Conservation (phyloP, 148 eudicot genomes). For the Chenopodium quinoa region DNA sequence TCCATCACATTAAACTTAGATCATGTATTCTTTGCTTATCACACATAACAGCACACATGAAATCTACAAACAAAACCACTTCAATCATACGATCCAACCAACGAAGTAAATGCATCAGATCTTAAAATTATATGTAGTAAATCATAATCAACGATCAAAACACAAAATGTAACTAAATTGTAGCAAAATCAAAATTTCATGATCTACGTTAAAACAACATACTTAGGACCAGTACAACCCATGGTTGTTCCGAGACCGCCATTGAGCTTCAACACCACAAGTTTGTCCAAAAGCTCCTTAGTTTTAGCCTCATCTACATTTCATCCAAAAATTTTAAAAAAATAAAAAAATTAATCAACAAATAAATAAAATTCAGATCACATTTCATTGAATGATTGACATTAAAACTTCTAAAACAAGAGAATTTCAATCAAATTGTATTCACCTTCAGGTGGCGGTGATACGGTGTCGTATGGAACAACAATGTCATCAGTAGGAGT, state of each 20-base stretch:
- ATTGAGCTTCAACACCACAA: conserved; percentile 96
- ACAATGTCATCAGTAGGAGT: conserved; percentile 92
- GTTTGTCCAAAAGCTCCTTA: conserved; percentile 81
- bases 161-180: neutral
- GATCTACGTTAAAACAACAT: conserved; percentile 30
- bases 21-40: neutral
- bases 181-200: neutral
- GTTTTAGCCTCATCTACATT: conserved; percentile 54
- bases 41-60: neutral
- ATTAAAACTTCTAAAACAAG: neutral
- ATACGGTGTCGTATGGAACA: conserved; percentile 72
- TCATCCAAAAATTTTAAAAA: neutral
- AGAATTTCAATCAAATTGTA: neutral
- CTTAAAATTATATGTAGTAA: neutral
- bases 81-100: neutral
- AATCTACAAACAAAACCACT: neutral
- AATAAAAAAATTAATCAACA: neutral
- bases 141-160: neutral
- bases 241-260: conserved; percentile 99
- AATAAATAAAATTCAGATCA: neutral
- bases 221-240: conserved; percentile 99
- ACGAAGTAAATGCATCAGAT: neutral
- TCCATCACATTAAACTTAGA: neutral
- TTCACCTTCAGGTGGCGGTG: conserved; percentile 67
- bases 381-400: conserved; percentile 23